A percentile compares a stretch with the other conserved stretches of the same genome.
phyloP scores from a whole-genome alignment of 2,329 filamentous ascomycete genomes.

The Metarhizium robertsii region DNA sequence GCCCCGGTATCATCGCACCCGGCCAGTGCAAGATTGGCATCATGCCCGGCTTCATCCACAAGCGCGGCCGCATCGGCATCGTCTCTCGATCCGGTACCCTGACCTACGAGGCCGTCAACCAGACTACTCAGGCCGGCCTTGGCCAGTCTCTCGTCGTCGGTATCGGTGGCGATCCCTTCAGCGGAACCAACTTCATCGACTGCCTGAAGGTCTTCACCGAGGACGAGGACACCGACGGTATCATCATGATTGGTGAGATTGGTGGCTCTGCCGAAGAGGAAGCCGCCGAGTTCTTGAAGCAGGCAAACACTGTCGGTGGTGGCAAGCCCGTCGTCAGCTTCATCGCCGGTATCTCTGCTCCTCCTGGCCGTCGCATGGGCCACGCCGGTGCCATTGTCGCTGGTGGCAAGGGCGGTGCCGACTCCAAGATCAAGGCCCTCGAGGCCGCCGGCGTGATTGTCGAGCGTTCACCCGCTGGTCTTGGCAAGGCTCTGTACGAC shows the following conservation, averaged over 20 bases:
- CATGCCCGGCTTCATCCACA: conserved; percentile 99
- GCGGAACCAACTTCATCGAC: conserved; percentile 99
- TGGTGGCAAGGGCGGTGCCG: conserved; percentile 93
- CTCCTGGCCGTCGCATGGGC: conserved; percentile 93
- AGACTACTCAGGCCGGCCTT: conserved; percentile 93
- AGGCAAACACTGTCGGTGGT: conserved; percentile 76
- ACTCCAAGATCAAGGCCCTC: conserved; percentile 95
- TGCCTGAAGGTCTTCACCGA: conserved; percentile 94
- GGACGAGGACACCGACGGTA: conserved; percentile 93
- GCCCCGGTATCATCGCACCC: conserved; percentile 88
- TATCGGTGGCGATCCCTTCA: conserved; percentile 97
- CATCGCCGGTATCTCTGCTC: conserved; percentile 96
- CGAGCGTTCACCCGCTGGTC: conserved; percentile 81
- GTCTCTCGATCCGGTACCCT: conserved; percentile 96
- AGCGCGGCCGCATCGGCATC: conserved; percentile 96
- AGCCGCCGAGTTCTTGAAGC: conserved; percentile 89
- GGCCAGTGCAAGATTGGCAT: conserved; percentile 99
- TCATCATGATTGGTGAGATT: conserved; percentile 99
- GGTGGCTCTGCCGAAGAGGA: conserved; percentile 97
- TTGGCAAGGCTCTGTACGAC: conserved; percentile 88
- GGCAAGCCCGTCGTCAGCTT: conserved; percentile 95
- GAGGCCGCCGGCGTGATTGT: conserved; percentile 91
- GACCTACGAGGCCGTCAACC: conserved; percentile 99
- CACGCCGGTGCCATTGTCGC: conserved; percentile 97
- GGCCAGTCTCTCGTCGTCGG: conserved; percentile 97